Conservation (phyloP, 2,329 filamentous ascomycete species). For the Ascochyta viciae-villosae region DNA sequence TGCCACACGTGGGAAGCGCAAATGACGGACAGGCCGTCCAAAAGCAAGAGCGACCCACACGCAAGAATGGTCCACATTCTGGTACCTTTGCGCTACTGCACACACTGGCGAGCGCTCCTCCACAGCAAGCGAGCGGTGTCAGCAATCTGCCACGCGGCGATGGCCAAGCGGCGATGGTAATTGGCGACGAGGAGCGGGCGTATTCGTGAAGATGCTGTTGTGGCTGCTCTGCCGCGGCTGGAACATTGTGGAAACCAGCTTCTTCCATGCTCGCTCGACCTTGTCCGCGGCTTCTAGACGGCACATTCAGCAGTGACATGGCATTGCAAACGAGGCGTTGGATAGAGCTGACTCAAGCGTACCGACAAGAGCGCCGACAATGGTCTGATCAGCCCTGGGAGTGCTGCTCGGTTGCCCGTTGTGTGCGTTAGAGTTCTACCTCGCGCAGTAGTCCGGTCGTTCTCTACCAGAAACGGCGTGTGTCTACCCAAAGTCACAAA, state of each 20-base stretch:
- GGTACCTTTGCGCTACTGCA: conserved; percentile 15
- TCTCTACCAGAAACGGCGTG: neutral
- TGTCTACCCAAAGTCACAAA: conserved; percentile 4
- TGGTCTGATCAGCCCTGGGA: conserved; percentile 3
- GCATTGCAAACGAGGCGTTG: neutral
- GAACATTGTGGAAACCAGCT: conserved; percentile 1
- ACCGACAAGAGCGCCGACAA: conserved; percentile 5
- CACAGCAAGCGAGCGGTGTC: neutral
- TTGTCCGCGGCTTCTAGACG: neutral
- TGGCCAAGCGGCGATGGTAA: conserved; percentile 1
- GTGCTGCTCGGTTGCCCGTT: conserved; percentile 1
- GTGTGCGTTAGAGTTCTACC: conserved; percentile 1
- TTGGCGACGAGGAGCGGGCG: conserved; percentile 3
- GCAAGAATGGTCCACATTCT: conserved; percentile 6
- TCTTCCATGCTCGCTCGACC: conserved; percentile 13
- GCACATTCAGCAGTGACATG: conserved; percentile 9
- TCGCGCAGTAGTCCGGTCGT: conserved; percentile 6
- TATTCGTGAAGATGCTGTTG: conserved; percentile 1
- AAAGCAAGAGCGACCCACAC: conserved; percentile 16
- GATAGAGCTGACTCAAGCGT: conserved; percentile 3
- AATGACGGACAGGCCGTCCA: conserved; percentile 6
- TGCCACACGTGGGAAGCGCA: conserved; percentile 19
- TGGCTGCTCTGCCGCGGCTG: conserved; percentile 15
- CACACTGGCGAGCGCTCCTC: conserved; percentile 3
- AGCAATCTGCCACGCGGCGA: conserved; percentile 10